Conservation (phyloP, 2,329 filamentous ascomycete genomes). For the Xylaria sp. region DNA sequence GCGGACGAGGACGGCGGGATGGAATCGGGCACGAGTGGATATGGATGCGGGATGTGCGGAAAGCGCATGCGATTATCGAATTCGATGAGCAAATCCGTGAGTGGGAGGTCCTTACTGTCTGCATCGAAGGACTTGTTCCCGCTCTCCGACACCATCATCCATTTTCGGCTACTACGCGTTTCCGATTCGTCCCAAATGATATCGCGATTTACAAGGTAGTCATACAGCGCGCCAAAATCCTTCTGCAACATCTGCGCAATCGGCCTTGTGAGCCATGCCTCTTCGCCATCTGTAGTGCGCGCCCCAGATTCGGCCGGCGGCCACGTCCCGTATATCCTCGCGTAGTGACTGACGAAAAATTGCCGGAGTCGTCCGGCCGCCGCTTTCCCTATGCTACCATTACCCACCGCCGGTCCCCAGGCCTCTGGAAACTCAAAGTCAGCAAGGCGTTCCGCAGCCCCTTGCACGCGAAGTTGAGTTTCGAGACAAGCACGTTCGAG, state of each 20-base stretch:
- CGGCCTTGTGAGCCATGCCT: slow-evolving; percentile 66
- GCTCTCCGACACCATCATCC: slow-evolving; percentile 62
- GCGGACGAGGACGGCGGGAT: slow-evolving; percentile 42
- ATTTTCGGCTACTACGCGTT: slow-evolving; percentile 65
- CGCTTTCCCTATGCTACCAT: slow-evolving; percentile 52
- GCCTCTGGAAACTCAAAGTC: slow-evolving; percentile 67
- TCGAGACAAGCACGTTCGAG: slow-evolving; percentile 67
- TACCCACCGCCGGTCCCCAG: slow-evolving; percentile 52
- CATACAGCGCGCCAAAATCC: slow-evolving; percentile 73
- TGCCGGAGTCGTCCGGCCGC: slow-evolving; percentile 65
- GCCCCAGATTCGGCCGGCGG: slow-evolving; percentile 52
- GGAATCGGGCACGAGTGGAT: slow-evolving; percentile 66
- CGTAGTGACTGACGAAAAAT: slow-evolving; percentile 66
- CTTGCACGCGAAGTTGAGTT: slow-evolving; percentile 65
- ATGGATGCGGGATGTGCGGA: slow-evolving; percentile 71
- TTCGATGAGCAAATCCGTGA: slow-evolving; percentile 69
- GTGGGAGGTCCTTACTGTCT: slow-evolving; percentile 60
- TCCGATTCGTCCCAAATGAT: slow-evolving; percentile 69
- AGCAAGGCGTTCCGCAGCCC: slow-evolving; percentile 65
- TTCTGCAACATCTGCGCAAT: slow-evolving; percentile 63
- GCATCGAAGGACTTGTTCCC: slow-evolving; percentile 54
- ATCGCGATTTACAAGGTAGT: slow-evolving; percentile 72
- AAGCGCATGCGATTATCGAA: slow-evolving; percentile 68
- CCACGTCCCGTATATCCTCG: slow-evolving; percentile 64
- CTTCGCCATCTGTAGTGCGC: slow-evolving; percentile 46